A percentile compares a stretch with the other conserved stretches of the same genome.
phyloP scores from a whole-genome alignment of 768 basidiomycete species.

The Postia placenta region DNA sequence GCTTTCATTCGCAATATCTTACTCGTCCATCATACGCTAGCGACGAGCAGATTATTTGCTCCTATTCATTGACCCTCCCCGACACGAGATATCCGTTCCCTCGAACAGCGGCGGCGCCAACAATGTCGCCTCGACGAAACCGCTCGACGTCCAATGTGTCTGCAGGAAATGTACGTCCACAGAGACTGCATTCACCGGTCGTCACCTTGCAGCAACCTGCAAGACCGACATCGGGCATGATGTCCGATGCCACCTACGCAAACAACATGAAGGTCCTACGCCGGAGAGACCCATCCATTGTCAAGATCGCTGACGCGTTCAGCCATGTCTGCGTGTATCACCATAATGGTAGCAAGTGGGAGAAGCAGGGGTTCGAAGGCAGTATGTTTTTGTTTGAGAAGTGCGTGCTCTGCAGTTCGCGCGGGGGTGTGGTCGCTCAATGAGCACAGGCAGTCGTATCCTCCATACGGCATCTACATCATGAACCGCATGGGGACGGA shows the following conservation, averaged over 20 bases:
- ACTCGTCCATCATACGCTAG: too few relatives aligned
- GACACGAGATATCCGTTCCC: too few relatives aligned
- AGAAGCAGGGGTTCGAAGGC: constrained; percentile 81
- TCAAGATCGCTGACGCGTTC: constrained; percentile 81
- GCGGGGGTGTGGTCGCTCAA: background rate
- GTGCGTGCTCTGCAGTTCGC: constrained; percentile 34
- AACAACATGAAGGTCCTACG: constrained; percentile 79
- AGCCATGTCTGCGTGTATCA: constrained; percentile 82
- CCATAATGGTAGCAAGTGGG: constrained; percentile 69
- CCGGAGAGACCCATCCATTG: constrained; percentile 72
- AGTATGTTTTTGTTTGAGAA: constrained; percentile 86
- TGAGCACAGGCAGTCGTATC: constrained; percentile 56
- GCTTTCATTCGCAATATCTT: too few relatives aligned
- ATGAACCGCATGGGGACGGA: constrained; percentile 77
- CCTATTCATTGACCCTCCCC: too few relatives aligned
- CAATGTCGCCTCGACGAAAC: constrained; percentile 21
- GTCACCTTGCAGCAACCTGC: constrained; percentile 11
- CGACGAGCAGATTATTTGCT: too few relatives aligned
- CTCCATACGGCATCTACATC: constrained; percentile 81
- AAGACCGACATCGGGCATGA: constrained; percentile 15
- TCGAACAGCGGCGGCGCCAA: too few relatives aligned
- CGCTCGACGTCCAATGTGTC: constrained; percentile 18
- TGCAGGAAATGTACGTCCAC: constrained; percentile 2
- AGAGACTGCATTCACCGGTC: constrained; percentile 13
- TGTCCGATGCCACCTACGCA: constrained; percentile 38